Percentiles rank a stretch among this genome's conserved stretches.
These are phyloP conservation scores for Syncephalastrum contaminatum DNA, from an alignment of 371 early-diverging fungal species.

Conservation along the genomic window DNA sequence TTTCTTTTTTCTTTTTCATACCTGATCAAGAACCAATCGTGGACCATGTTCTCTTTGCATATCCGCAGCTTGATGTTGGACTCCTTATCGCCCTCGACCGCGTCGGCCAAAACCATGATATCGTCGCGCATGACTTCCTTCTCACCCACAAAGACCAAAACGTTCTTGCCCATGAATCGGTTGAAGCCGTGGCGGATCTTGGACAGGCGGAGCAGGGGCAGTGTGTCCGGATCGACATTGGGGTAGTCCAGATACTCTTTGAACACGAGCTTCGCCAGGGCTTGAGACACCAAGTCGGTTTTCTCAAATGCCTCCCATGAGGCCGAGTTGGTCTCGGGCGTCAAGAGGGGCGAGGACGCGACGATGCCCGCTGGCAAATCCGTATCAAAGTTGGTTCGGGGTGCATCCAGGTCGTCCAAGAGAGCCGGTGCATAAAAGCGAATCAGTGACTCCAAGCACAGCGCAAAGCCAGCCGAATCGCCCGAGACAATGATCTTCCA, in stretches of 20 bases:
- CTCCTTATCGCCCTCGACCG: slow-evolving; percentile 15
- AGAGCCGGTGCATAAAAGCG: slow-evolving; percentile 27
- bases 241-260: slow-evolving; percentile 35
- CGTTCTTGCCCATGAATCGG: slow-evolving; percentile 30
- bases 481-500: slow-evolving; percentile 36
- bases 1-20: too few relatives aligned
- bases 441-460: slow-evolving; percentile 30
- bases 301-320: slow-evolving; percentile 32
- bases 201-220: slow-evolving; percentile 27
- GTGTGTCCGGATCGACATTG: slow-evolving; percentile 19
- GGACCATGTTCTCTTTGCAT: slow-evolving; percentile 30
- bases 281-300: slow-evolving; percentile 24
- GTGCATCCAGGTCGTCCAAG: slow-evolving; percentile 17
- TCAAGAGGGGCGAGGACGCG: slow-evolving; percentile 31
- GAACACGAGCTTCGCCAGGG: slow-evolving; percentile 24
- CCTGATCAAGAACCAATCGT: slow-evolving; percentile 41
- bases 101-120: slow-evolving; percentile 20
- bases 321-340: slow-evolving; percentile 22
- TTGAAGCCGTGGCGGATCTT: slow-evolving; percentile 20
- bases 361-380: slow-evolving; percentile 36
- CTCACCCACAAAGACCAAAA: slow-evolving; percentile 33
- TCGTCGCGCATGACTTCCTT: slow-evolving; percentile 44
- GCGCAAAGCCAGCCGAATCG: slow-evolving; percentile 38
- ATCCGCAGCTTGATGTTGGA: slow-evolving; percentile 19
- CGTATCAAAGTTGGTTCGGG: slow-evolving; percentile 19